phyloP scores from a whole-genome alignment of 73 alveolate genomes.

The Paramecium sonneborni region DNA sequence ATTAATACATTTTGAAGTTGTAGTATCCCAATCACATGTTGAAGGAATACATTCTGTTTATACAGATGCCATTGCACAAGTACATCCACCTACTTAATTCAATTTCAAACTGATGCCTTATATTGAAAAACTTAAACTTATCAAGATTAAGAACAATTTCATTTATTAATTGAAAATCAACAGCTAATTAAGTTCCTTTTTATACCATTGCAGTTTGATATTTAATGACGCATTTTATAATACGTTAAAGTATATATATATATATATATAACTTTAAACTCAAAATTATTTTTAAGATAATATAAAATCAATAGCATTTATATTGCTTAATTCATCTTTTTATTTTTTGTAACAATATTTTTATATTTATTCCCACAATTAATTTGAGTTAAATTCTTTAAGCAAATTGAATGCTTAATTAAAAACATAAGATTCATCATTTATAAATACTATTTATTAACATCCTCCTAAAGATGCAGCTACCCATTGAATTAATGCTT shows the following conservation, averaged over 20 bases:
- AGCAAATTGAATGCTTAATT: slow-evolving; percentile 38
- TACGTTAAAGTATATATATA: background rate
- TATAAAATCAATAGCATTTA: background rate
- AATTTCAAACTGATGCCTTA: background rate
- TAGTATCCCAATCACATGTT: background rate
- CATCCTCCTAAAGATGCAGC: slow-evolving; percentile 76
- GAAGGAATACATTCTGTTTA: background rate
- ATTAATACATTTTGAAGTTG: background rate
- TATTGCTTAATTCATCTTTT: background rate
- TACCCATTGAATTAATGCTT: slow-evolving; percentile 86
- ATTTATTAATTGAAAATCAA: background rate
- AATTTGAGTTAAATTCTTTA: background rate
- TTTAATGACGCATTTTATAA: background rate
- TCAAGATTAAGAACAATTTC: background rate
- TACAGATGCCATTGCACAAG: background rate
- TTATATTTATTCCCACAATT: background rate
- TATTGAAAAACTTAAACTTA: background rate
- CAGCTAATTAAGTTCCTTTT: background rate
- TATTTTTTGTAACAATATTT: background rate
- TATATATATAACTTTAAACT: background rate
- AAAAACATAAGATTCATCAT: background rate
- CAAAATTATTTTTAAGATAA: background rate
- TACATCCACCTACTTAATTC: background rate
- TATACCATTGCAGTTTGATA: background rate
- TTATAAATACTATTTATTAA: background rate